phyloP scores from a whole-genome alignment of 768 basidiomycete genomes.

The Naganishia kalamii region DNA sequence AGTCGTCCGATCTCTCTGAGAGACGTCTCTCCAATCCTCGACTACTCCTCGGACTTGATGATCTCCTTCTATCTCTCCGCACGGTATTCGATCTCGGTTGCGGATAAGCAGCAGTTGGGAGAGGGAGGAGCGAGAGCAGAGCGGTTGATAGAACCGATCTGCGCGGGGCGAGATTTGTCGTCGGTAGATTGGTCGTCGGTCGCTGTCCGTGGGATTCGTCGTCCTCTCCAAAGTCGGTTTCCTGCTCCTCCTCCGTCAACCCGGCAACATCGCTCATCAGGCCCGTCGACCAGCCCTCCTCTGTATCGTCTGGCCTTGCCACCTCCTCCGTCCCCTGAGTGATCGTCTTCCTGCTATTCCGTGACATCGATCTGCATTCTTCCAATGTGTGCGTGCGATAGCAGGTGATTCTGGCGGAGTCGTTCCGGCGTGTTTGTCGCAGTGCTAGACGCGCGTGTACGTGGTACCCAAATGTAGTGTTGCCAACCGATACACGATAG shows the following conservation, averaged over 20 bases:
- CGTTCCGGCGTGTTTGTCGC: too few species aligned
- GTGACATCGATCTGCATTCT: background rate
- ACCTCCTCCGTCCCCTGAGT: too few species aligned
- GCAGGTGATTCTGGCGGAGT: too few species aligned
- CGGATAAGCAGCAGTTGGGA: conserved; percentile 2
- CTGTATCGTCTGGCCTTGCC: background rate
- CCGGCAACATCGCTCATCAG: background rate
- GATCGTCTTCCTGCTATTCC: conserved; percentile 11
- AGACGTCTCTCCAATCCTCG: background rate
- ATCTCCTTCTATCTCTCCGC: conserved; percentile 10
- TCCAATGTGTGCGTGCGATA: too few species aligned
- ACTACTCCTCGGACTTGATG: background rate
- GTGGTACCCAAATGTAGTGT: too few species aligned
- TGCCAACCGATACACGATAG: too few species aligned
- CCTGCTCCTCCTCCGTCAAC: background rate
- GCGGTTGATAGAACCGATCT: conserved; percentile 47
- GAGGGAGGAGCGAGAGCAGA: conserved; percentile 13
- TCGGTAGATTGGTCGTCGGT: background rate
- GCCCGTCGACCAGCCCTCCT: background rate
- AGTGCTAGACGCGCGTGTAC: too few species aligned
- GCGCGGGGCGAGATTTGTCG: background rate
- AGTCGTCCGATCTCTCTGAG: background rate
- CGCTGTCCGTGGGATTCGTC: background rate
- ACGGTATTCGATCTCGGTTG: background rate
- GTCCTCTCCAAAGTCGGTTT: background rate